These are phyloP conservation scores for Microsporum ferrugineum DNA, from an alignment of 2,329 filamentous ascomycete genomes.

Conservation along the genomic window DNA sequence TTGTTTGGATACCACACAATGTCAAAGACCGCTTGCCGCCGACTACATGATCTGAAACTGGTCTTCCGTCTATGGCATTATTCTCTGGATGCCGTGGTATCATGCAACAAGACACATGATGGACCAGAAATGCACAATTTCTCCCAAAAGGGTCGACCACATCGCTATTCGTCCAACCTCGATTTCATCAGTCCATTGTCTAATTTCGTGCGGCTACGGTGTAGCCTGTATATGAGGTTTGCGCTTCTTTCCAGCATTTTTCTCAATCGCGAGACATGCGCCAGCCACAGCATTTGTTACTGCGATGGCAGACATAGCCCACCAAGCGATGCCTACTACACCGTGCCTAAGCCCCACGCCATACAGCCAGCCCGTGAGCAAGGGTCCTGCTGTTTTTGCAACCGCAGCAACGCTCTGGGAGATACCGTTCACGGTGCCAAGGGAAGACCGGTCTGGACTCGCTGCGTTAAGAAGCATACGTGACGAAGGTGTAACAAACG, in stretches of 20 bases:
- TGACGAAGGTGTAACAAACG: background rate
- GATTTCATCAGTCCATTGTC: background rate
- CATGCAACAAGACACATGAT: background rate
- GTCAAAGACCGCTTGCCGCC: background rate
- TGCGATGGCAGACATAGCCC: background rate
- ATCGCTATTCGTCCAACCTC: background rate
- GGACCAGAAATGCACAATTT: background rate
- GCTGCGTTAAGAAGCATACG: conserved; percentile 1
- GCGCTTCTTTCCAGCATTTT: background rate
- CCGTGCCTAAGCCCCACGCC: background rate
- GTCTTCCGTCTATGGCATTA: background rate
- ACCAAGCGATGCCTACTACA: background rate
- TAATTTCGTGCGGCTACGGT: background rate
- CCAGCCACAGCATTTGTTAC: background rate
- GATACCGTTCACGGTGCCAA: background rate
- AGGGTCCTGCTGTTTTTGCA: background rate
- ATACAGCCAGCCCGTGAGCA: background rate
- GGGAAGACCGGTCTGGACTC: background rate
- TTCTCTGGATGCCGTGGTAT: background rate
- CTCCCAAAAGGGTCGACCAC: background rate
- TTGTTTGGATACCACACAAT: background rate
- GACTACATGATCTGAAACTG: background rate
- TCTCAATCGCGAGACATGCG: background rate
- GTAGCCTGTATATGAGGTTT: background rate
- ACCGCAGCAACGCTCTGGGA: background rate